Evolutionary conservation across 352 stramenopile genomes (phyloP).

Genomic region (Pythium dissotocum): DNA sequence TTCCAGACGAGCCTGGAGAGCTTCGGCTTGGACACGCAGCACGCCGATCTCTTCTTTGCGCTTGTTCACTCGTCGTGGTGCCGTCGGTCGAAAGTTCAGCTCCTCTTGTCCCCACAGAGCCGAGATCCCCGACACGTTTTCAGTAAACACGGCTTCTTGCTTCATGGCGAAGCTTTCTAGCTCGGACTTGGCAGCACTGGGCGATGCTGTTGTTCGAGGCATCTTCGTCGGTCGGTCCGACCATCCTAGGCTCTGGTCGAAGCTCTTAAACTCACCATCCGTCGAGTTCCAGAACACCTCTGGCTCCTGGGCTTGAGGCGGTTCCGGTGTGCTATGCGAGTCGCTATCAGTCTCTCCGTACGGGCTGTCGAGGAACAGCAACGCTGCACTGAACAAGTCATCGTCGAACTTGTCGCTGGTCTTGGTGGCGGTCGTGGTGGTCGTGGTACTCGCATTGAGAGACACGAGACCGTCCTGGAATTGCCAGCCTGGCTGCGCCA

Average conservation of each 20-base stretch:
- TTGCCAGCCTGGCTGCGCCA: constrained; percentile 8
- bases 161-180: neutral
- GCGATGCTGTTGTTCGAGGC: neutral
- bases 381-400: constrained; percentile 14
- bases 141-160: neutral
- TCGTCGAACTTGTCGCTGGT: constrained; percentile 7
- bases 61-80: constrained; percentile 5
- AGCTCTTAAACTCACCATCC: neutral
- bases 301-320: neutral
- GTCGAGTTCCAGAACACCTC: neutral
- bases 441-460: too few species aligned
- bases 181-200: neutral
- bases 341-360: constrained; percentile 9
- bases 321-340: neutral
- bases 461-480: too few species aligned
- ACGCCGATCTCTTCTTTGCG: constrained; percentile 17
- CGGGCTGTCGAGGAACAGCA: constrained; percentile 13
- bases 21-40: constrained; percentile 8
- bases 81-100: neutral
- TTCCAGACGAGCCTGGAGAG: neutral
- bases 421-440: too few species aligned
- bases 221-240: neutral
- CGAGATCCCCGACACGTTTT: neutral
- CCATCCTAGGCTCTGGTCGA: neutral
- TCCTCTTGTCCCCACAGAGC: neutral